Base-by-base conservation (phyloP, 2,329 filamentous ascomycete genomes). In the Thelonectria blattea region DNA sequence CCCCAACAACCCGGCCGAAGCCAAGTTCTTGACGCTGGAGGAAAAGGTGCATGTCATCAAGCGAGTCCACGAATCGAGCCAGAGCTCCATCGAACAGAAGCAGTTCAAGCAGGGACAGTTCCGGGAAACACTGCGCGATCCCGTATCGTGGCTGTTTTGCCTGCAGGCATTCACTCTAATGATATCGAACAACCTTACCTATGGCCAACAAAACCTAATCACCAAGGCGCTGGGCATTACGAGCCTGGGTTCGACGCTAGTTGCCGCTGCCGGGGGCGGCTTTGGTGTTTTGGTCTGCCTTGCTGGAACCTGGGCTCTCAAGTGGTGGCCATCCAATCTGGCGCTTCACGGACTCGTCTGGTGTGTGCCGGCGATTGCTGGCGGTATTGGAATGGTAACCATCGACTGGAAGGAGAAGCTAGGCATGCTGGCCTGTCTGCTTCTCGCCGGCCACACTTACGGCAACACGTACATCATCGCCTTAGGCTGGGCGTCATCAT, bases 121-220 rank as follows among this genome's bases (percentile, higher is more conserved):
- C 32, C 18, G 66, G 9, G 72, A 74, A 52, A 69, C 72, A 1
- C 54, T 74, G 24, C 59, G 57, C 10, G 72, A 74, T 27, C 71
- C 72, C 1, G 68, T 73, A 1, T 72, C 73, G 3, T 74, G 73
- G 73, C 53, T 74, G 2, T 74, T 74, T 22, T 60, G 65, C 3
- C 58, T 75, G 9, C 69, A 71, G 58, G 67, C 73, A 0, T 74
- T 76, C 22, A 71, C 72, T 0, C 66, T 75, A 2, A 74, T 75
- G 74, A 66, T 72, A 43, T 70, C 74, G 12, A 78, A 79, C 58
- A 79, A 78, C 60, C 71, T 79, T 43, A 71, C 72, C 6, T 78
- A 77, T 53, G 71, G 72, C 14, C 77, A 79, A 65, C 74, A 78
- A 63, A 78, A 75, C 46, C 67, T 79, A 7, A 70, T 79, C 32